phyloP scores from a whole-genome alignment of 805 yeast species.

The Kodamaea kakaduensis region DNA sequence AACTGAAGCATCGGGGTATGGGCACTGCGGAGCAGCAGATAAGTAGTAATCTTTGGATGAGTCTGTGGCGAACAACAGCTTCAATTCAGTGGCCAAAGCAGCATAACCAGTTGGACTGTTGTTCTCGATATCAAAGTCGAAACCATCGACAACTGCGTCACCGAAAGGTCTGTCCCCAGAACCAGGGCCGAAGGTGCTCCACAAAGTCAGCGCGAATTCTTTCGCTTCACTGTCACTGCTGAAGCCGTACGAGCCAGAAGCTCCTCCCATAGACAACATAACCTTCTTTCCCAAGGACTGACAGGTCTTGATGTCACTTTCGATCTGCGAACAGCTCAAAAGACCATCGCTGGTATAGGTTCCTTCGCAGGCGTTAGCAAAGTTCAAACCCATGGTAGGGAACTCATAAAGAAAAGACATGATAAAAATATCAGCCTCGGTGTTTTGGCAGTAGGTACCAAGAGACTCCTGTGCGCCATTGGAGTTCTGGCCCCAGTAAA shows the following conservation, averaged over 20 bases:
- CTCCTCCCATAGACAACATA: constrained; percentile 65
- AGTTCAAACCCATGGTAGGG: constrained; percentile 13
- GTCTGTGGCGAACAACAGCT: constrained; percentile 15
- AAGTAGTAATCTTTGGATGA: constrained; percentile 59
- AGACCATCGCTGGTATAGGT: constrained; percentile 12
- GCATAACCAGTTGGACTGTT: constrained; percentile 61
- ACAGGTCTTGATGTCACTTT: constrained; percentile 66
- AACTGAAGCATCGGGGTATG: constrained; percentile 63
- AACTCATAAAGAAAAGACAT: constrained; percentile 13
- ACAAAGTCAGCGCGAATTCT: constrained; percentile 27
- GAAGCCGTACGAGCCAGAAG: constrained; percentile 38
- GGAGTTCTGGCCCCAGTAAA: constrained; percentile 19
- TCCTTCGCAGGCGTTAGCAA: constrained; percentile 16
- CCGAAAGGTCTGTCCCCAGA: constrained; percentile 53
- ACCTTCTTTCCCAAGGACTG: constrained; percentile 77
- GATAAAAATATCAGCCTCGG: constrained; percentile 13
- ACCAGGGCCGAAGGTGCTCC: constrained; percentile 24
- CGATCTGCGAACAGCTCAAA: constrained; percentile 29
- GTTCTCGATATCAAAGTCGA: constrained; percentile 71
- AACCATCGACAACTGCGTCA: constrained; percentile 76
- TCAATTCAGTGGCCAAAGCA: constrained; percentile 41
- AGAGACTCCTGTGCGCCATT: constrained; percentile 13
- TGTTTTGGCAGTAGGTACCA: constrained; percentile 13
- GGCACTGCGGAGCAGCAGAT: constrained; percentile 93
- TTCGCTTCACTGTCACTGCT: constrained; percentile 25